These are phyloP conservation scores for Taphrina populina DNA, from an alignment of 1,139 yeast genomes.

Conservation along the genomic window DNA sequence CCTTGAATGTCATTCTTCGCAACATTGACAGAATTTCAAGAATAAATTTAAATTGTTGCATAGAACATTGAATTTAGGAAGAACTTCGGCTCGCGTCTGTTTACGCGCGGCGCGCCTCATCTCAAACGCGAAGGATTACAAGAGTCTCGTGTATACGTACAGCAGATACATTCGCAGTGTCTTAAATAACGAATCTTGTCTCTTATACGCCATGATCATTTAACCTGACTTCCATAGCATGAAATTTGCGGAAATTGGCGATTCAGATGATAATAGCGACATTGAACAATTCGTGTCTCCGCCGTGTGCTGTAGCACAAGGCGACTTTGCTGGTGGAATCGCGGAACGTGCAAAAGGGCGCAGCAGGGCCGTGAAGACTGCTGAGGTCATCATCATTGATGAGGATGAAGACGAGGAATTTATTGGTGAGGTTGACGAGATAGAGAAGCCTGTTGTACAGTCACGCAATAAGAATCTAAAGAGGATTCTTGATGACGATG, in stretches of 20 bases:
- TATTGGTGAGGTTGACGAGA: not conserved
- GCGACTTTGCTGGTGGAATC: slow-evolving; percentile 1
- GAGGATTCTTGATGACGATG: not conserved
- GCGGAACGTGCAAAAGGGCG: slow-evolving; percentile 18
- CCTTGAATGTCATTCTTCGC: too few relatives aligned
- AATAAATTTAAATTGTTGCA: too few relatives aligned
- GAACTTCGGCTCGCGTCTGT: too few relatives aligned
- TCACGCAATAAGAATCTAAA: not conserved
- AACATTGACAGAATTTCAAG: too few relatives aligned
- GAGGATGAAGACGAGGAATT: slow-evolving; percentile 4
- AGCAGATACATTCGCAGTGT: not conserved
- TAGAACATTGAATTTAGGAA: too few relatives aligned
- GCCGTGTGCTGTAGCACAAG: not conserved
- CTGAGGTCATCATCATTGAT: not conserved
- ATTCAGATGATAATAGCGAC: slow-evolving; percentile 16
- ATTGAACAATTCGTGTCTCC: not conserved
- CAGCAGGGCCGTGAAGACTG: not conserved
- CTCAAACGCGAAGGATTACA: too few relatives aligned
- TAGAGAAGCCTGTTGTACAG: not conserved
- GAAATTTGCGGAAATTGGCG: slow-evolving; percentile 21
- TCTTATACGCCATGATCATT: not conserved
- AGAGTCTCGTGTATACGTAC: not conserved
- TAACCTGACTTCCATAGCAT: too few relatives aligned
- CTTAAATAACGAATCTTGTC: not conserved
- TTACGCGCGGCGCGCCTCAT: too few relatives aligned